These are phyloP conservation scores for Cetraspora pellucida DNA, from an alignment of 192 early-diverging fungal genomes.

Conservation along the genomic window DNA sequence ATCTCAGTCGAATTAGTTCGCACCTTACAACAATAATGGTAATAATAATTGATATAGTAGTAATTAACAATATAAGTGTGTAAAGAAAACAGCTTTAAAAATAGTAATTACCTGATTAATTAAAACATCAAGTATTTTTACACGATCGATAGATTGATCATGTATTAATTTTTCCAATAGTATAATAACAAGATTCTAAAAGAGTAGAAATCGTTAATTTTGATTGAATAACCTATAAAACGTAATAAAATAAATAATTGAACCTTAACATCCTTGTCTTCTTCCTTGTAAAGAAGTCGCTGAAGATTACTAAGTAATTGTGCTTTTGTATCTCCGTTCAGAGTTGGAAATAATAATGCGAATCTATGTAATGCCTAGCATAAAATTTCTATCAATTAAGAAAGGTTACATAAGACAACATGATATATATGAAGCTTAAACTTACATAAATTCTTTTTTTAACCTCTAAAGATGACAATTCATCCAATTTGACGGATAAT, in stretches of 20 bases:
- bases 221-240: conserved; percentile 17
- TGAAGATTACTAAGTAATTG: no score
- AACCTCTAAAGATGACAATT: neutral
- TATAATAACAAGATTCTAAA: conserved; percentile 14
- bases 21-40: conserved; percentile 21
- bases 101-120: conserved; percentile 37
- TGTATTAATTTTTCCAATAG: conserved; percentile 2
- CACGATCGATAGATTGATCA: conserved; percentile 29
- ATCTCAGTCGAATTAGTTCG: conserved; percentile 44
- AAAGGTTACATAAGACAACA: neutral
- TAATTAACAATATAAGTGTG: neutral
- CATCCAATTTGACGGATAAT: neutral
- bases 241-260: neutral
- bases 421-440: neutral
- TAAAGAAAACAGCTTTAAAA: neutral
- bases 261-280: conserved; percentile 39
- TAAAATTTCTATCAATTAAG: neutral
- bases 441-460: neutral
- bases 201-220: neutral
- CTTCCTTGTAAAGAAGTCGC: no score
- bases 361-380: neutral
- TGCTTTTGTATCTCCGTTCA: no score
- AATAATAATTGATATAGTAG: neutral
- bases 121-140: conserved; percentile 38
- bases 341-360: neutral